Evolutionary conservation across 2,329 filamentous ascomycete genomes (phyloP).

Genomic region (Colletotrichum sp.): DNA sequence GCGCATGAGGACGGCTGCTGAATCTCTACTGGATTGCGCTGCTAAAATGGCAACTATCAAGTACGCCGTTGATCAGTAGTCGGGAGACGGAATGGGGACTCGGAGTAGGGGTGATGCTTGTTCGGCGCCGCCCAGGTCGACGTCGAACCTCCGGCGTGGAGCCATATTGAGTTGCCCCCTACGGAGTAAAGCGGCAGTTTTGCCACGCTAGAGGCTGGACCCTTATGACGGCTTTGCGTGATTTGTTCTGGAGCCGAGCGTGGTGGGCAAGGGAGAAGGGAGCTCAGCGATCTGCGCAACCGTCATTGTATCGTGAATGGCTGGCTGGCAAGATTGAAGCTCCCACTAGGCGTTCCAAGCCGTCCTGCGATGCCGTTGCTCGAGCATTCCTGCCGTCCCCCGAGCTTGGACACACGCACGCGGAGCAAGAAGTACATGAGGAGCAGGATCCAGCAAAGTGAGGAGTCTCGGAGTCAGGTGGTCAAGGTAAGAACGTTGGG

Average conservation of each 20-base stretch:
- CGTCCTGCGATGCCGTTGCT: not conserved
- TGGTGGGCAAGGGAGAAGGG: conserved; percentile 4
- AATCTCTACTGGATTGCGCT: not conserved
- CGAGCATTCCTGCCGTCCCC: not conserved
- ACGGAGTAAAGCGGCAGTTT: not conserved
- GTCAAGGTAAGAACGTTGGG: not conserved
- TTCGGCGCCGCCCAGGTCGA: conserved; percentile 3
- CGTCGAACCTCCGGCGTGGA: not conserved
- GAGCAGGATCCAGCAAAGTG: not conserved
- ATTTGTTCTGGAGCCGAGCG: not conserved
- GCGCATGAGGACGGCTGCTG: not conserved
- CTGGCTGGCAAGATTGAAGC: not conserved
- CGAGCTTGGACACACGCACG: not conserved
- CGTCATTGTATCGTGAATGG: not conserved
- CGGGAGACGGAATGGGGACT: not conserved
- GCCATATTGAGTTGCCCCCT: not conserved
- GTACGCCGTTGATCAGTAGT: not conserved
- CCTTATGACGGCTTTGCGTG: not conserved
- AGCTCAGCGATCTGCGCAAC: not conserved
- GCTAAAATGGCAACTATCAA: not conserved
- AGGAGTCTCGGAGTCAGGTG: not conserved
- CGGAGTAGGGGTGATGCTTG: conserved; percentile 20
- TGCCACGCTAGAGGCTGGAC: not conserved
- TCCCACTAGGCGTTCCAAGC: not conserved
- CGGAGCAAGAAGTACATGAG: not conserved